A percentile compares a stretch with the other conserved stretches of the same genome.
Conservation (phyloP, 139 green algal species). For the Chloropicon primus region DNA sequence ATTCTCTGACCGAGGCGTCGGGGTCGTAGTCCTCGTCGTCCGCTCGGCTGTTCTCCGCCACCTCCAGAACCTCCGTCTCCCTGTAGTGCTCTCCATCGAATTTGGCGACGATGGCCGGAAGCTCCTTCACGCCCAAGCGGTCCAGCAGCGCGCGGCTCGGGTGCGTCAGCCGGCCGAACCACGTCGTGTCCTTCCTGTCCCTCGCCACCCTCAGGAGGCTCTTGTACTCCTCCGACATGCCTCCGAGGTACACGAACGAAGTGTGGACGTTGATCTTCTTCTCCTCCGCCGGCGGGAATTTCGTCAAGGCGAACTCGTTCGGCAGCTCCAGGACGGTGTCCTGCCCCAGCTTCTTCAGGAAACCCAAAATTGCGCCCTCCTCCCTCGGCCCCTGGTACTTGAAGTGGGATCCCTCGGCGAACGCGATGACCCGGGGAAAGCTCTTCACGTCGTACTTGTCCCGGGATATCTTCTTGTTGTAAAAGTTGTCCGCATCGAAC, state of each 20-base stretch:
- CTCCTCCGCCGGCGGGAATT: neutral
- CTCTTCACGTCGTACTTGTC: neutral
- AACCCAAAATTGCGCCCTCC: neutral
- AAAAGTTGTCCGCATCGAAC: neutral
- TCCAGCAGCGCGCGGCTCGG: neutral
- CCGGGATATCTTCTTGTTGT: neutral
- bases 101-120: neutral
- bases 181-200: neutral
- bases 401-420: neutral
- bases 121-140: neutral
- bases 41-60: neutral
- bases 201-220: neutral
- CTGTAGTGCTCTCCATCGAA: neutral
- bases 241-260: neutral
- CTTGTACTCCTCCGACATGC: neutral
- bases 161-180: neutral
- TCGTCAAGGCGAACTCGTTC: neutral
- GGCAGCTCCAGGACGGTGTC: neutral
- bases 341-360: neutral
- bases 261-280: neutral
- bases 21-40: neutral
- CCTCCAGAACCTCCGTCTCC: neutral
- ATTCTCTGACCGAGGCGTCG: neutral
- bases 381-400: neutral
- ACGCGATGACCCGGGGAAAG: neutral